Percentiles rank a stretch among this genome's conserved stretches.
Evolutionary conservation across 257 asterid genomes (phyloP).

Genomic region (Capsicum pubescens): DNA sequence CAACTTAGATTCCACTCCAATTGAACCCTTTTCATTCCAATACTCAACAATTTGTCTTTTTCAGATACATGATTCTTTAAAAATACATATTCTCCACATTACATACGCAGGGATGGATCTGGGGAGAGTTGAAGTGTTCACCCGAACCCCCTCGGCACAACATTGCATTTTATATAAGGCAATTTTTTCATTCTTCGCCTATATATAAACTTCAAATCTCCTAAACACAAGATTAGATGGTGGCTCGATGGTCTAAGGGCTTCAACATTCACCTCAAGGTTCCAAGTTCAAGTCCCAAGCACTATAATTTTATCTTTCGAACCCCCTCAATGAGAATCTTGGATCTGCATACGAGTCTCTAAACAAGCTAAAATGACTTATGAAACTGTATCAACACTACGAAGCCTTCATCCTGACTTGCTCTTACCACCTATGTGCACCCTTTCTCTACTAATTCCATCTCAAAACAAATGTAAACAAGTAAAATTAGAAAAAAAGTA

Average conservation of each 20-base stretch:
- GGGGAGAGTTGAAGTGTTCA: too few relatives aligned
- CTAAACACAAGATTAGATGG: too few relatives aligned
- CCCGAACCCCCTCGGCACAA: too few relatives aligned
- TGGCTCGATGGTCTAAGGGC: too few relatives aligned
- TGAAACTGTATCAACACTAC: background rate
- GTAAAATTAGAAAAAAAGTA: background rate
- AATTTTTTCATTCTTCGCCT: too few relatives aligned
- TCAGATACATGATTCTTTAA: constrained; percentile 1
- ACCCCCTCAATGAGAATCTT: too few relatives aligned
- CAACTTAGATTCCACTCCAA: background rate
- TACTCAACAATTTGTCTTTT: background rate
- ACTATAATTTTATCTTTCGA: too few relatives aligned
- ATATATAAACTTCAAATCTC: too few relatives aligned
- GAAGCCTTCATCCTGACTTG: background rate
- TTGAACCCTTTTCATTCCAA: background rate
- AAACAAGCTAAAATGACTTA: background rate
- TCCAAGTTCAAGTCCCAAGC: too few relatives aligned
- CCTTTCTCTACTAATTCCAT: background rate
- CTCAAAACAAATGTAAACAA: background rate
- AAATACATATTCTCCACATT: background rate
- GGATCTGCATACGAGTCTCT: background rate
- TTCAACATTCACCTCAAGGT: too few relatives aligned
- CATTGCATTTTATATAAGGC: too few relatives aligned
- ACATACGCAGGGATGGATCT: background rate
- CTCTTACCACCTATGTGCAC: background rate